Conservation (phyloP, 768 basidiomycete species). For the Podaxis rugospora region DNA sequence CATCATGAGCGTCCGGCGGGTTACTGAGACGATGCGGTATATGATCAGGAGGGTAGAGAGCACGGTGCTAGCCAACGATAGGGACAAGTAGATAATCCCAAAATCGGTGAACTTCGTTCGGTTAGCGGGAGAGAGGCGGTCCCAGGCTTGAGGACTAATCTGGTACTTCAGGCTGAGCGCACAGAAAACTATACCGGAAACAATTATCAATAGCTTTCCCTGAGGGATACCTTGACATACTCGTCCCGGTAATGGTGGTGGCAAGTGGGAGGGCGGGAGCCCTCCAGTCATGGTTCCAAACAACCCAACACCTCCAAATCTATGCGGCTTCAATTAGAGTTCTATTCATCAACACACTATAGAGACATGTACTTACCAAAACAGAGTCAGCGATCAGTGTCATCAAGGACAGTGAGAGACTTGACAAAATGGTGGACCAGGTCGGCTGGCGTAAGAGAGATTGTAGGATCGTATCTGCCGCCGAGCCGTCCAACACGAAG, state of each 20-base stretch:
- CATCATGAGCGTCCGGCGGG: neutral
- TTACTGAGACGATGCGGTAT: neutral
- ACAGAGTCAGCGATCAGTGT: slow-evolving; percentile 6
- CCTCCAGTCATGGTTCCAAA: slow-evolving; percentile 5
- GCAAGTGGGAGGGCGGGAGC: neutral
- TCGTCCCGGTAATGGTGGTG: neutral
- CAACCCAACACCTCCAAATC: slow-evolving; percentile 8
- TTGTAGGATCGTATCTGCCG: neutral
- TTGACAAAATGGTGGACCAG: neutral
- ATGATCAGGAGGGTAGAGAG: slow-evolving; percentile 1
- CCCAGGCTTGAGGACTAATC: neutral
- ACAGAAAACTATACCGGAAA: neutral
- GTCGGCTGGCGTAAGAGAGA: neutral
- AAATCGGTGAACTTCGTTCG: neutral
- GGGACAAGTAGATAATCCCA: slow-evolving; percentile 1
- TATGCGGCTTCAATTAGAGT: neutral
- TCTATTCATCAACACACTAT: neutral
- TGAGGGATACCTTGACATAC: neutral
- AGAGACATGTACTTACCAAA: neutral
- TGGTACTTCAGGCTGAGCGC: slow-evolving; percentile 1
- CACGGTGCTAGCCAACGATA: slow-evolving; percentile 1
- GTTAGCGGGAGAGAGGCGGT: neutral
- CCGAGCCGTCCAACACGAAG: neutral
- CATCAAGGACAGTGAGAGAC: slow-evolving; percentile 4
- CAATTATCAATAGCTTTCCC: neutral